phyloP scores from a whole-genome alignment of 2,329 filamentous ascomycete genomes.

The Colletotrichum sp. region DNA sequence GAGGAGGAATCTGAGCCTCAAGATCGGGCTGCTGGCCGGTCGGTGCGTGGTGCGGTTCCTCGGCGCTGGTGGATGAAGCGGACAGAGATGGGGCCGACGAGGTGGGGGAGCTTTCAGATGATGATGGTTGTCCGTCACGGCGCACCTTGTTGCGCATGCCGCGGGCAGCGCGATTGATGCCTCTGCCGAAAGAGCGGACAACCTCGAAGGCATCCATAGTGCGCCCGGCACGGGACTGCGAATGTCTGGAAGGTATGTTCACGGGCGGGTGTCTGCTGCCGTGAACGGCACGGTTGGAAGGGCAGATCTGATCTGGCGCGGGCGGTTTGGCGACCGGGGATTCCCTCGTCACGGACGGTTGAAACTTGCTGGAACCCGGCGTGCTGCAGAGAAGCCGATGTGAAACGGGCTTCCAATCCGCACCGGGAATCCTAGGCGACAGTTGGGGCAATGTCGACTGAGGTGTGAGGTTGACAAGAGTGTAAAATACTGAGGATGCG shows the following conservation, averaged over 20 bases:
- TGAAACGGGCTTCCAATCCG: slow-evolving; percentile 13
- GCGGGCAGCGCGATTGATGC: slow-evolving; percentile 15
- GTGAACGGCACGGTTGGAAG: not conserved
- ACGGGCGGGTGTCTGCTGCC: not conserved
- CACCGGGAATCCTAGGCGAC: slow-evolving; percentile 7
- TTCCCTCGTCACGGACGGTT: slow-evolving; percentile 13
- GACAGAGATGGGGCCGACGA: slow-evolving; percentile 13
- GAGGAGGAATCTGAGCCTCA: slow-evolving; percentile 12
- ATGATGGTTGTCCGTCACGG: not conserved
- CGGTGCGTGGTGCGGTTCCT: not conserved
- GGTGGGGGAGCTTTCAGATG: not conserved
- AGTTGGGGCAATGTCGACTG: not conserved
- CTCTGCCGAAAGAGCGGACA: slow-evolving; percentile 13
- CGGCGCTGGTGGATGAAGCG: slow-evolving; percentile 13
- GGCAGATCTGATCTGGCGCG: not conserved
- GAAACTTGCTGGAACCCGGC: slow-evolving; percentile 21
- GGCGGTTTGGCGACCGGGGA: slow-evolving; percentile 12
- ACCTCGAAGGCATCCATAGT: slow-evolving; percentile 16
- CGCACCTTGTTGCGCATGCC: slow-evolving; percentile 9
- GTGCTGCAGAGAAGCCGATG: slow-evolving; percentile 16
- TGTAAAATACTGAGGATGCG: not conserved
- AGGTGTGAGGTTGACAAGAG: not conserved
- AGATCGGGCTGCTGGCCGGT: slow-evolving; percentile 9
- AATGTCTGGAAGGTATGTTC: not conserved
- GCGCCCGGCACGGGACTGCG: not conserved